A percentile compares a stretch with the other conserved stretches of the same genome.
Evolutionary conservation across 148 eudicot species (phyloP).

Genomic region (Rhododendron simsii): DNA sequence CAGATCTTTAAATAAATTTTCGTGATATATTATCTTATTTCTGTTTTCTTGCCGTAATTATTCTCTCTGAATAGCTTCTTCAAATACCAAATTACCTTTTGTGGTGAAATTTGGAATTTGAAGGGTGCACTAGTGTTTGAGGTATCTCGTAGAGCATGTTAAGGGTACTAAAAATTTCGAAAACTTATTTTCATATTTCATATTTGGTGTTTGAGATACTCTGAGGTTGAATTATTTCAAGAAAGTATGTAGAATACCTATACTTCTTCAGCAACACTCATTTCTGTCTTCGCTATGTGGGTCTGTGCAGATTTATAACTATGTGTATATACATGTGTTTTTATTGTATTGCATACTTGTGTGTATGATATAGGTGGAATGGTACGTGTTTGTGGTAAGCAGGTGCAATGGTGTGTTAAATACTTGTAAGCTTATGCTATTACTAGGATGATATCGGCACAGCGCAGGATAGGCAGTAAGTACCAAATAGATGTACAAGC

Average conservation of each 20-base stretch:
- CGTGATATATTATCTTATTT: not conserved
- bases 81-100: not conserved
- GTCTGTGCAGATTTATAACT: not conserved
- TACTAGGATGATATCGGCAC: not conserved
- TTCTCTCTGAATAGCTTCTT: too few relatives aligned
- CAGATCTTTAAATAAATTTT: not conserved
- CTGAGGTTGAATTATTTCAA: not conserved
- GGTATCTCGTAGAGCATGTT: not conserved
- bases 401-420: too few relatives aligned
- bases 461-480: constrained; percentile 4
- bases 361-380: not conserved
- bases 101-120: not conserved
- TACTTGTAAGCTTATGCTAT: not conserved
- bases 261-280: not conserved
- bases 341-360: not conserved
- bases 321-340: not conserved
- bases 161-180: not conserved
- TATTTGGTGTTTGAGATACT: not conserved
- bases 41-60: too few relatives aligned
- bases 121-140: not conserved
- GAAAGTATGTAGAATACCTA: not conserved
- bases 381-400: not conserved
- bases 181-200: too few relatives aligned
- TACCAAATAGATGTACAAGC: not conserved
- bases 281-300: not conserved